Conservation (phyloP, 164 flowering plant genomes). For the Protea cynaroides region DNA sequence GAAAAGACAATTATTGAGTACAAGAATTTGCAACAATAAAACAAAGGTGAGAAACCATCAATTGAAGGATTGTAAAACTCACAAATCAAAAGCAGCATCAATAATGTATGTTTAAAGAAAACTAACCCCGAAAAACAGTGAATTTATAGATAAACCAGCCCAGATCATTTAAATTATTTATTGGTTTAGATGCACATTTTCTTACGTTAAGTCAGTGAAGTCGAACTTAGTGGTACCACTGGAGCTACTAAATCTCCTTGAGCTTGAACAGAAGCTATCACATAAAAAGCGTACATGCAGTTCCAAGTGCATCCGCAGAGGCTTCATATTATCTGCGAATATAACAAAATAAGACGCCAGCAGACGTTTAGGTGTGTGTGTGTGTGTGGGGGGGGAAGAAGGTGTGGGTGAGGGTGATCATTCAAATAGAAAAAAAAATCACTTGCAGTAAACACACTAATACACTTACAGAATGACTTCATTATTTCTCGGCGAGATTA, state of each 20-base stretch:
- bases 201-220: conserved; percentile 85
- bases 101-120: background rate
- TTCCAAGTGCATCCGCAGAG: conserved; percentile 12
- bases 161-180: background rate
- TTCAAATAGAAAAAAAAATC: background rate
- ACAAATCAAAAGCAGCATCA: background rate
- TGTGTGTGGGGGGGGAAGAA: no score
- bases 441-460: background rate
- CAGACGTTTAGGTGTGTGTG: no score
- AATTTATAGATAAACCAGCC: background rate
- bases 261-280: conserved; percentile 7
- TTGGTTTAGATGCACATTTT: conserved; percentile 1
- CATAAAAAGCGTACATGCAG: conserved; percentile 13
- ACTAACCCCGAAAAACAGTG: background rate
- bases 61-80: background rate
- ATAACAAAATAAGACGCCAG: background rate
- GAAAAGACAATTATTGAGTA: background rate
- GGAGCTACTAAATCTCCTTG: conserved; percentile 40
- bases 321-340: conserved; percentile 22
- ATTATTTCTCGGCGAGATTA: no score
- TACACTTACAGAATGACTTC: no score
- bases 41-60: background rate
- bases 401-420: no score
- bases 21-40: background rate
- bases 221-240: conserved; percentile 34